These are phyloP conservation scores for Teratosphaeria epicoccoides DNA, from an alignment of 2,329 filamentous ascomycete species.

Conservation along the genomic window DNA sequence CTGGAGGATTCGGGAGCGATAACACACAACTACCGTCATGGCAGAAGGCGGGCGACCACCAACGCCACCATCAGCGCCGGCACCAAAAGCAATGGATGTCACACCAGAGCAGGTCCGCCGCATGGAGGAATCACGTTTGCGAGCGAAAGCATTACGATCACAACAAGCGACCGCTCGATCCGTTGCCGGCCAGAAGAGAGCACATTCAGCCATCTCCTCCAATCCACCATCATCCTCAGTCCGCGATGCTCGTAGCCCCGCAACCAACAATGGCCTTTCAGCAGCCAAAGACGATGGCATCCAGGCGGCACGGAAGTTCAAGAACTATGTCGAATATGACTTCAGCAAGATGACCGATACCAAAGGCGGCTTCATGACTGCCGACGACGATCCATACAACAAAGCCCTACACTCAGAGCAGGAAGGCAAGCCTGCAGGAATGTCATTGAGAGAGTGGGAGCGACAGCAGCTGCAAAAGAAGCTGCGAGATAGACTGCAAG, in stretches of 20 bases:
- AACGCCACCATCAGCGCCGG: conserved; percentile 37
- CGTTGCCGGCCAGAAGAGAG: conserved; percentile 56
- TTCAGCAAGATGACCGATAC: conserved; percentile 97
- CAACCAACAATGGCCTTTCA: conserved; percentile 22
- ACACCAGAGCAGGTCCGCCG: conserved; percentile 52
- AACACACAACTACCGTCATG: conserved; percentile 15
- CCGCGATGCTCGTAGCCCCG: conserved; percentile 52
- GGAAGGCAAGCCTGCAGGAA: conserved; percentile 60
- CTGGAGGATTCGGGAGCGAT: background rate
- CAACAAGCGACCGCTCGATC: conserved; percentile 55
- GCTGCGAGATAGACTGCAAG: conserved; percentile 61
- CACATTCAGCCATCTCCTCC: conserved; percentile 46
- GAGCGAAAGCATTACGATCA: conserved; percentile 75
- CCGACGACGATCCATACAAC: conserved; percentile 84
- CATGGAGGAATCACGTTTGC: conserved; percentile 73
- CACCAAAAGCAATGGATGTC: conserved; percentile 35
- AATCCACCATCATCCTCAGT: conserved; percentile 42
- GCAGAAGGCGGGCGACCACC: conserved; percentile 30
- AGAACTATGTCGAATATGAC: conserved; percentile 94
- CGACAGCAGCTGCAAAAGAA: conserved; percentile 63
- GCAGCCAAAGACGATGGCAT: conserved; percentile 43
- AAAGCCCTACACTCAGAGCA: conserved; percentile 57
- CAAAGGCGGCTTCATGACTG: conserved; percentile 87
- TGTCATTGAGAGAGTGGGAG: conserved; percentile 91
- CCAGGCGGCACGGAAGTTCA: conserved; percentile 74